Percentiles rank a stretch among this genome's conserved stretches.
These are phyloP conservation scores for Piloderma croceum DNA, from an alignment of 768 basidiomycete species.

Conservation along the genomic window DNA sequence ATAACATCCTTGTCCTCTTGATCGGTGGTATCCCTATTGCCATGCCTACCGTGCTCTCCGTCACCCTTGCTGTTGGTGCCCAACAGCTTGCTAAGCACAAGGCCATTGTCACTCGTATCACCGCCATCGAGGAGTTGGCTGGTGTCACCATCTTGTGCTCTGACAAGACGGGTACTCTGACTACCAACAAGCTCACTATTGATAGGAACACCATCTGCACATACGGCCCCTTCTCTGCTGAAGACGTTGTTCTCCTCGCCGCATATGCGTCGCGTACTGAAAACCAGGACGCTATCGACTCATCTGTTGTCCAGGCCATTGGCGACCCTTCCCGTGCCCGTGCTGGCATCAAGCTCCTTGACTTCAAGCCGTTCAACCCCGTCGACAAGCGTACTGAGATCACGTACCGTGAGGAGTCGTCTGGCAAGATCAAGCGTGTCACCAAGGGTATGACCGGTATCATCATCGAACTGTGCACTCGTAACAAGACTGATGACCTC, in stretches of 20 bases:
- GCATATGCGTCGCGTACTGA: constrained; percentile 97
- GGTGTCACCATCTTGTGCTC: constrained; percentile 99
- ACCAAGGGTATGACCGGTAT: constrained; percentile 99
- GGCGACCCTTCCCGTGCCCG: constrained; percentile 73
- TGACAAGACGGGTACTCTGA: constrained; percentile 97
- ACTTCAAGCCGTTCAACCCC: constrained; percentile 99
- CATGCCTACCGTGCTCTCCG: constrained; percentile 97
- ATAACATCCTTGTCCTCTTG: constrained; percentile 97
- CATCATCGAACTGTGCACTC: constrained; percentile 94
- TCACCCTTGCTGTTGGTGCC: constrained; percentile 97
- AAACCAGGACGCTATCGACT: constrained; percentile 98
- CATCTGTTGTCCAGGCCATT: constrained; percentile 76
- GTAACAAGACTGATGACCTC: constrained; percentile 92
- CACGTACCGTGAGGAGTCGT: constrained; percentile 89
- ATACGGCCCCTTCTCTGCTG: constrained; percentile 82
- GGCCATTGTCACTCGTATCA: constrained; percentile 99
- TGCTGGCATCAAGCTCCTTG: constrained; percentile 89
- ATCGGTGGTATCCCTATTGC: constrained; percentile 99
- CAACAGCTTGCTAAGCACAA: constrained; percentile 99
- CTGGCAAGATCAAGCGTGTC: constrained; percentile 96
- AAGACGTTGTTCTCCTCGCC: constrained; percentile 89
- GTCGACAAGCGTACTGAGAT: constrained; percentile 99
- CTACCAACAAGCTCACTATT: constrained; percentile 99
- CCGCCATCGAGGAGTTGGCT: constrained; percentile 96
- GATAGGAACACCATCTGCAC: constrained; percentile 88